A percentile compares a stretch with the other conserved stretches of the same genome.
Conservation (phyloP, 2,329 filamentous ascomycete species). For the Fusarium nisikadoi region DNA sequence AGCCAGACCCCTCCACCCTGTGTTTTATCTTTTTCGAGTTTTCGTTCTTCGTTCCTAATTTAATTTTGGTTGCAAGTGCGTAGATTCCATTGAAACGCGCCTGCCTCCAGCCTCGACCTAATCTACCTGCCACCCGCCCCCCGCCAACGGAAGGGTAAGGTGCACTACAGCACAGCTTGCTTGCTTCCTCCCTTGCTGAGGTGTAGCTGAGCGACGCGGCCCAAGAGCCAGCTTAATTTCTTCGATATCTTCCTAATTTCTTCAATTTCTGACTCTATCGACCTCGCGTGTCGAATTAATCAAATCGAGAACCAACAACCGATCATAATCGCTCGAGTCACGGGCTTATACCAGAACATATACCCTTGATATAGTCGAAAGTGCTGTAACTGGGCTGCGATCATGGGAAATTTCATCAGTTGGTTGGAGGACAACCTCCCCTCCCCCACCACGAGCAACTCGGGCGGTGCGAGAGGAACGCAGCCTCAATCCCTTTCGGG, state of each 20-base stretch:
- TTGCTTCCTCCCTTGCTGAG: not conserved
- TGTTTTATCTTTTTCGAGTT: not conserved
- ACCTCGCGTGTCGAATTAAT: constrained; percentile 1
- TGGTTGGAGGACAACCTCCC: constrained; percentile 51
- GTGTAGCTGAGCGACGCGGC: not conserved
- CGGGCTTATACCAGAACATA: constrained; percentile 12
- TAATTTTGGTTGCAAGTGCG: not conserved
- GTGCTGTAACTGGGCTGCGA: constrained; percentile 31
- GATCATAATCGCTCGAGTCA: not conserved
- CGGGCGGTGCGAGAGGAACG: constrained; percentile 40
- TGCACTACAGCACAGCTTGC: not conserved
- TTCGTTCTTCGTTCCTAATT: constrained; percentile 18
- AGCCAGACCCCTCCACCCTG: not conserved
- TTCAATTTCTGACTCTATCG: not conserved
- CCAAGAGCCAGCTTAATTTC: constrained; percentile 3
- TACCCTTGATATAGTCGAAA: not conserved
- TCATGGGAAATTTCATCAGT: constrained; percentile 53
- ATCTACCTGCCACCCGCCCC: constrained; percentile 36
- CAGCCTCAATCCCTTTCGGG: constrained; percentile 51
- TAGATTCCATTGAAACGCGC: constrained; percentile 18
- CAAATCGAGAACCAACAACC: constrained; percentile 3
- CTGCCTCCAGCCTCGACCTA: constrained; percentile 27
- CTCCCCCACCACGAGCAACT: constrained; percentile 38
- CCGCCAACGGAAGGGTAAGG: constrained; percentile 16
- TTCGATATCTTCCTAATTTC: constrained; percentile 19